These are phyloP conservation scores for Raffaelea arxii DNA, from an alignment of 2,329 filamentous ascomycete species.

Conservation along the genomic window DNA sequence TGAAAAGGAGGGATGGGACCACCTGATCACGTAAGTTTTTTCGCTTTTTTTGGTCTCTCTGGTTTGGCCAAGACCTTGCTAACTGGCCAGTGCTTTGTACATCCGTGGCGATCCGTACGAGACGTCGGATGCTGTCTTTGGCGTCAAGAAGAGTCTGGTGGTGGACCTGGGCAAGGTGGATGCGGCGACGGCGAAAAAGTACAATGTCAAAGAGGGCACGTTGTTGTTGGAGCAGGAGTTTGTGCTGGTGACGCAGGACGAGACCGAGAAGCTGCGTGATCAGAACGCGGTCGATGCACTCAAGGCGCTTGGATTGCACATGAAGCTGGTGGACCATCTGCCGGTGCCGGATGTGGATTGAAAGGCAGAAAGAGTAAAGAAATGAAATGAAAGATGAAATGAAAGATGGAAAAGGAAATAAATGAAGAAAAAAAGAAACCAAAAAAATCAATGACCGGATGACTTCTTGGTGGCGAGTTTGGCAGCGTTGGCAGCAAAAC, in stretches of 20 bases:
- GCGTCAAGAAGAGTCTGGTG: conserved; percentile 73
- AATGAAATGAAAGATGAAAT: too few relatives aligned
- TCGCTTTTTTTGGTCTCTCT: not conserved
- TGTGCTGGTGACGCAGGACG: conserved; percentile 61
- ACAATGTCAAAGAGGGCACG: conserved; percentile 53
- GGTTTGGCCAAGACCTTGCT: not conserved
- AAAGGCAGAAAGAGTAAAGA: too few relatives aligned
- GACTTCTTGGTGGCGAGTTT: conserved; percentile 5
- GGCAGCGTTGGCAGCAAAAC: conserved; percentile 44
- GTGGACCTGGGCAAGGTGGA: conserved; percentile 48
- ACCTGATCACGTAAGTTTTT: conserved; percentile 67
- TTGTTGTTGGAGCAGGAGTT: conserved; percentile 65
- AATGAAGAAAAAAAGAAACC: too few relatives aligned
- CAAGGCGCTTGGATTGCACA: conserved; percentile 52
- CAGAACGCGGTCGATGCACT: conserved; percentile 56
- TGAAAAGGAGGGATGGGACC: conserved; percentile 67
- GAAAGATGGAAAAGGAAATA: too few relatives aligned
- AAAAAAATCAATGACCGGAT: conserved; percentile 5
- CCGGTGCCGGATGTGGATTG: conserved; percentile 60
- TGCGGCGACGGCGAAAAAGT: conserved; percentile 45
- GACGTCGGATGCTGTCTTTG: conserved; percentile 76
- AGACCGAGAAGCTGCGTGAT: conserved; percentile 57
- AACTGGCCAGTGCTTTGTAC: conserved; percentile 55
- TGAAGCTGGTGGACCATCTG: conserved; percentile 67
- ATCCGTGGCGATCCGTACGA: conserved; percentile 72